Percentiles rank a stretch among this genome's conserved stretches.
These are phyloP conservation scores for Salisapilia sapeloensis DNA, from an alignment of 352 stramenopile species.

Conservation along the genomic window DNA sequence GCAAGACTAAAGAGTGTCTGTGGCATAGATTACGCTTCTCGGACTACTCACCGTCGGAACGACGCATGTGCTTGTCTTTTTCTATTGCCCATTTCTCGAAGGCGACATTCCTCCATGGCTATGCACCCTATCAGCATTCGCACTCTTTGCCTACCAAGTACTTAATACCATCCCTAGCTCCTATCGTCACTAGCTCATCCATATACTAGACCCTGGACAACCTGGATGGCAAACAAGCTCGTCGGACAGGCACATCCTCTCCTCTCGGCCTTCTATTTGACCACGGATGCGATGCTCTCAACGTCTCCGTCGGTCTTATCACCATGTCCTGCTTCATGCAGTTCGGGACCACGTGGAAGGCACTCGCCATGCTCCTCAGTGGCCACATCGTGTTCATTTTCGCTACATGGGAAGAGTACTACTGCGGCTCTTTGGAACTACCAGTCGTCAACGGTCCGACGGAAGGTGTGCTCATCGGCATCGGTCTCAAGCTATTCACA, in stretches of 20 bases:
- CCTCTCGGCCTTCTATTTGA: conserved; percentile 73
- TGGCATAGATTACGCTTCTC: conserved; percentile 44
- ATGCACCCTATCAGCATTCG: conserved; percentile 29
- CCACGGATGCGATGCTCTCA: conserved; percentile 71
- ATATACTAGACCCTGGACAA: conserved; percentile 55
- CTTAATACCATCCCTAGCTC: background rate
- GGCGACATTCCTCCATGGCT: conserved; percentile 52
- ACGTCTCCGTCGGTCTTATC: conserved; percentile 66
- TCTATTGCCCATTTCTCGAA: conserved; percentile 56
- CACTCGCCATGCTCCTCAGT: conserved; percentile 52
- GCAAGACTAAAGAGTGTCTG: background rate
- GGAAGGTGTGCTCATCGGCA: conserved; percentile 87
- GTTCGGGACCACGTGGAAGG: conserved; percentile 63
- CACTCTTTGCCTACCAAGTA: conserved; percentile 58
- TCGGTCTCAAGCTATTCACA: conserved; percentile 62
- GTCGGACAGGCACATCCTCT: conserved; percentile 62
- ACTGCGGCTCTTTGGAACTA: conserved; percentile 89
- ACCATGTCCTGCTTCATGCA: conserved; percentile 69
- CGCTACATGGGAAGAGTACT: conserved; percentile 88
- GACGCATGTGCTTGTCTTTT: conserved; percentile 45
- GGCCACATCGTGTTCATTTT: conserved; percentile 71
- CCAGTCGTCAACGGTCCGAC: conserved; percentile 94
- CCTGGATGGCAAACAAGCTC: conserved; percentile 68
- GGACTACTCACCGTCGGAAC: conserved; percentile 42
- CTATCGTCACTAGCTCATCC: conserved; percentile 1